A percentile compares a stretch with the other conserved stretches of the same genome.
phyloP scores from a whole-genome alignment of 2,329 filamentous ascomycete genomes.

The Neurospora sp. region DNA sequence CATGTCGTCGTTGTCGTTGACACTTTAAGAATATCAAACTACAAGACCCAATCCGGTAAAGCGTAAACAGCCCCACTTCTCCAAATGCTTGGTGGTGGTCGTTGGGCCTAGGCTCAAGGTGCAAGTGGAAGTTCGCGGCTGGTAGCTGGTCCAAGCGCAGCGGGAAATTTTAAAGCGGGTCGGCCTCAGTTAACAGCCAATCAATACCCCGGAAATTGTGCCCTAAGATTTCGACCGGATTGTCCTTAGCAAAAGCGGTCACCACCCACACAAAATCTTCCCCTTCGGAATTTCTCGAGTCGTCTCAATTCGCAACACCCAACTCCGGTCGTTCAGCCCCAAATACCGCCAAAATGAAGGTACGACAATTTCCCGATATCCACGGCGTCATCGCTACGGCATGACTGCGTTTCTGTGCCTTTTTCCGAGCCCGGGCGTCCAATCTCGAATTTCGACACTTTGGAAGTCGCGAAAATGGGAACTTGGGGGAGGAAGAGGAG shows the following conservation, averaged over 20 bases:
- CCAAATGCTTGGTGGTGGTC: neutral
- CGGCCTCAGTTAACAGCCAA: conserved; percentile 3
- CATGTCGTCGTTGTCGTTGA: neutral
- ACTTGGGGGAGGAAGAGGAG: neutral
- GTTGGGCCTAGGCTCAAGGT: neutral
- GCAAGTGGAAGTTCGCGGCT: neutral
- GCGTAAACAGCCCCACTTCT: neutral
- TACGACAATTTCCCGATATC: conserved; percentile 5
- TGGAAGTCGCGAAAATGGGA: neutral
- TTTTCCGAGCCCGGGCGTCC: neutral
- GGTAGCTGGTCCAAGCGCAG: neutral
- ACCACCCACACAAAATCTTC: conserved; percentile 19
- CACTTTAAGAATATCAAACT: neutral
- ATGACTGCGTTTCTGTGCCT: conserved; percentile 1
- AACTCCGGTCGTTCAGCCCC: conserved; percentile 17
- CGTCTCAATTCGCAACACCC: conserved; percentile 15
- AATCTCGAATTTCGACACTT: neutral
- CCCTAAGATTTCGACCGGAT: conserved; percentile 16
- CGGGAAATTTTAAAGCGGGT: conserved; percentile 1
- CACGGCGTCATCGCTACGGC: neutral
- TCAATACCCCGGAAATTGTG: conserved; percentile 14
- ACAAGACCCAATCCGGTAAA: neutral
- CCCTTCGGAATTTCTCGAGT: conserved; percentile 14
- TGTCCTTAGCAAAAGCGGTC: conserved; percentile 1
- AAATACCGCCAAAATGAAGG: conserved; percentile 22